Evolutionary conservation across 2,329 filamentous ascomycete genomes (phyloP), one percentile per base, ranked within the genome.

Genomic region (Colletotrichum tabaci): DNA sequence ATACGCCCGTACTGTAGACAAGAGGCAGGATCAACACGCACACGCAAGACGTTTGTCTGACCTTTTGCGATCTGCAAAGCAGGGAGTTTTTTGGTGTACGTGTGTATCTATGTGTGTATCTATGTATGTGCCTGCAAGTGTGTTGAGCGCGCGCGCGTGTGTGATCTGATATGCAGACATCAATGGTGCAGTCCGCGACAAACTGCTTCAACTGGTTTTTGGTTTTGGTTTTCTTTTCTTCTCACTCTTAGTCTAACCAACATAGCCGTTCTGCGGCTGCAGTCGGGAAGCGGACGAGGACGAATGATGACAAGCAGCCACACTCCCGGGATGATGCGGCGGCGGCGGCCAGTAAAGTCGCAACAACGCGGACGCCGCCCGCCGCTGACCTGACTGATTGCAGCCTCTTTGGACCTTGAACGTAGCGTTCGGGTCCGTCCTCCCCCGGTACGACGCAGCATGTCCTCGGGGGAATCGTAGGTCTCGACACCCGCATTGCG

Each of bases 21-120:
- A 42, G 8, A 30, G 30, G 30, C 30, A 30, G 30, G 30, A 30
- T 30, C 30, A 30, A 30, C 30, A 30, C 30, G 30, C 35, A 61
- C 44, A 46, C 53, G 6, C 38, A 47, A 15, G 23, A 49, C 23
- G 50, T 38, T 56, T 35, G 62, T 70, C 49, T 47, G 56, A 56
- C 56, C 56, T 5, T 61, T 10, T 61, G 42, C 56, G 52, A 65
- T 61, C 49, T 66, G 56, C 67, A 67, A 67, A 57, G 61, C 63
- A 57, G 61, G 50, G 61, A 61, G 60, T 62, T 60, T 58, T 66
- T 52, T 7, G 12, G 52, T 18, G 30, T 21, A 16, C 13, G 7
- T 30, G 26, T 44, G 30, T 30, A 9, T 30, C 6, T 30, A 9
- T 30, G 7, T 30, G 26, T 44, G 30, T 30, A 9, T 30, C 6